Conservation (phyloP, 2,329 filamentous ascomycete species). For the Diaporthe sp. region DNA sequence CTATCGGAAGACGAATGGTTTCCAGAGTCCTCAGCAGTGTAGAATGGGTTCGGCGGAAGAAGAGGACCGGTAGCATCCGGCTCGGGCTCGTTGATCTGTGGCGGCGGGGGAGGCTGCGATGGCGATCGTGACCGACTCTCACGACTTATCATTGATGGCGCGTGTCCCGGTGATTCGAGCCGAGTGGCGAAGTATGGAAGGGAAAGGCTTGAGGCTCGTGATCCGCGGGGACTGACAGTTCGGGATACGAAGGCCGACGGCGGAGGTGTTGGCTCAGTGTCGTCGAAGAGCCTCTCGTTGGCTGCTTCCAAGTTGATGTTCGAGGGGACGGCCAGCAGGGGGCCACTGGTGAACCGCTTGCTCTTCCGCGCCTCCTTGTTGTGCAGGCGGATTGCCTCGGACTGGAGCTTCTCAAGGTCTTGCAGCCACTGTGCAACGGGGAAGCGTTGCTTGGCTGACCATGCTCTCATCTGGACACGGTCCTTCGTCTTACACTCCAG, state of each 20-base stretch:
- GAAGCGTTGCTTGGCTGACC: conserved; percentile 76
- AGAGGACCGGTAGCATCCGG: neutral
- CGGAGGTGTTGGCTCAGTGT: conserved; percentile 28
- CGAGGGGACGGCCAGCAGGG: conserved; percentile 43
- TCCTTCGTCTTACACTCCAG: conserved; percentile 69
- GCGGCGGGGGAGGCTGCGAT: conserved; percentile 4
- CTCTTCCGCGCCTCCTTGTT: conserved; percentile 49
- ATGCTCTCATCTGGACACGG: conserved; percentile 74
- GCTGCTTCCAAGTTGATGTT: conserved; percentile 38
- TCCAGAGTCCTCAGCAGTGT: conserved; percentile 4
- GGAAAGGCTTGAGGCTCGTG: conserved; percentile 44
- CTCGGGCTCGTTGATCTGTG: conserved; percentile 32
- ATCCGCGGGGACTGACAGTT: conserved; percentile 40
- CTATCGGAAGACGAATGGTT: conserved; percentile 37
- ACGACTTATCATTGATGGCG: conserved; percentile 8
- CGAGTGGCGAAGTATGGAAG: conserved; percentile 43
- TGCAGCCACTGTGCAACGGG: conserved; percentile 77
- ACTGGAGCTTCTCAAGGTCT: conserved; percentile 73
- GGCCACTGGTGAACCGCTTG: conserved; percentile 42
- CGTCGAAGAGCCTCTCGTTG: conserved; percentile 41
- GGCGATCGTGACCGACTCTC: conserved; percentile 1
- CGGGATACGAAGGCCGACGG: conserved; percentile 22
- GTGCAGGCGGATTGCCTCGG: conserved; percentile 69
- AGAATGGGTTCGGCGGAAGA: conserved; percentile 32
- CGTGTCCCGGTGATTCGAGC: neutral